Evolutionary conservation across 164 flowering plant genomes (phyloP).

Genomic region (Kalanchoe fedtschenkoi): DNA sequence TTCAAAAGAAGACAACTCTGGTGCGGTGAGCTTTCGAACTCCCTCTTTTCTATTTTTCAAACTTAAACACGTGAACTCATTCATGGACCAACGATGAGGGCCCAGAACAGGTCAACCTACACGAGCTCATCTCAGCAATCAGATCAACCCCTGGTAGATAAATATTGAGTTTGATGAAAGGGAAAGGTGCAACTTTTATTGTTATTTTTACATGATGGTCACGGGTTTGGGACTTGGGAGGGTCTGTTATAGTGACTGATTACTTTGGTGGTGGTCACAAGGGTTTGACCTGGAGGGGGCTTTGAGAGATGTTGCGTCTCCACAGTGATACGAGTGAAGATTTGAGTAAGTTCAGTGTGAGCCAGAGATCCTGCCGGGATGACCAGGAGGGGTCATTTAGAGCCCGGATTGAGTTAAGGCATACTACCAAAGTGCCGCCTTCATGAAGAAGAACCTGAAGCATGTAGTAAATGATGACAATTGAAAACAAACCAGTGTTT

Average conservation of each 20-base stretch:
- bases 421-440: constrained; percentile 43
- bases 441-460: constrained; percentile 95
- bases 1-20: neutral
- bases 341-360: constrained; percentile 1
- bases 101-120: too few species aligned
- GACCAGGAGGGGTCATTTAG: constrained; percentile 3
- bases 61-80: neutral
- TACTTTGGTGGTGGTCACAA: neutral
- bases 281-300: constrained; percentile 2
- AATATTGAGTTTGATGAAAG: too few species aligned
- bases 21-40: neutral
- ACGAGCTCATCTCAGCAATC: too few species aligned
- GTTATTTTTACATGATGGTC: neutral
- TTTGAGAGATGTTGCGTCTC: neutral
- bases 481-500: neutral
- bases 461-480: neutral
- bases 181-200: neutral
- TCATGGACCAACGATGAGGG: neutral
- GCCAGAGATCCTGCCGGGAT: constrained; percentile 3
- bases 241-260: neutral
- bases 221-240: too few species aligned
- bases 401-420: constrained; percentile 4
- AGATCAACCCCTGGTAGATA: too few species aligned
- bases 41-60: neutral
- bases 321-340: neutral